Base-by-base conservation (phyloP, 2,329 filamentous ascomycete genomes). In the Capronia americana region DNA sequence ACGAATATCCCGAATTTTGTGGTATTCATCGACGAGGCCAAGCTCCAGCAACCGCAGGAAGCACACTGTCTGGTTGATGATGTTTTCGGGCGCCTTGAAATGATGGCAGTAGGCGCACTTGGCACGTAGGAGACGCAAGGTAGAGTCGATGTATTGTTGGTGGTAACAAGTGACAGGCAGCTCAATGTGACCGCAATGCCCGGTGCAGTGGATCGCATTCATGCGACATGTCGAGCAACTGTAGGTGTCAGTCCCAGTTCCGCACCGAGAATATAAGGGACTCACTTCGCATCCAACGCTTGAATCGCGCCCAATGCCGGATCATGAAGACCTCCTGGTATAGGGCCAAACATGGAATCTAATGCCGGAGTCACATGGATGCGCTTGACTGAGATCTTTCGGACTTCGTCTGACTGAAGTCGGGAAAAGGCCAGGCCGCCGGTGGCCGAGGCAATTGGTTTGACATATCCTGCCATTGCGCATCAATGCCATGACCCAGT, bases 291-390 rank as follows among this genome's bases (percentile, higher is more conserved):
- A 67, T 71, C 66, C 44, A 71, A 53, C 53, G 46, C 79, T 88
- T 82, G 86, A 86, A 92, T 97, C 61, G 94, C 92, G 32, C 95
- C 95, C 67, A 99, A 84, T 55, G 94, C 93, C 63, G 92, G 87
- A 79, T 97, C 95, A 76, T 99, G 97, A 8, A 99, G 85, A 77
- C 95, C 95, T 66, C 93, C 93, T 14, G 93, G 91, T 10, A 96
- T 87, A 7, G 94, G 93, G 74, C 97, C 93, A 71, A 96, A 85
- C 64, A 97, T 87, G 65, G 88, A 92, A 80, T 98, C 95, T 78
- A 98, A 95, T n/a, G 95, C 97, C 72, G 87, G 92, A 59, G 93
- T 90, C 81, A 96, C 96, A 76, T 96, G 91, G 74, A 99, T 96
- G 79, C 89, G 88, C 83, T 95, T 95, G 72, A 97, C 95, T 8